Conservation (phyloP, 2,329 filamentous ascomycete genomes). For the Pseudocercospora fijiensis region DNA sequence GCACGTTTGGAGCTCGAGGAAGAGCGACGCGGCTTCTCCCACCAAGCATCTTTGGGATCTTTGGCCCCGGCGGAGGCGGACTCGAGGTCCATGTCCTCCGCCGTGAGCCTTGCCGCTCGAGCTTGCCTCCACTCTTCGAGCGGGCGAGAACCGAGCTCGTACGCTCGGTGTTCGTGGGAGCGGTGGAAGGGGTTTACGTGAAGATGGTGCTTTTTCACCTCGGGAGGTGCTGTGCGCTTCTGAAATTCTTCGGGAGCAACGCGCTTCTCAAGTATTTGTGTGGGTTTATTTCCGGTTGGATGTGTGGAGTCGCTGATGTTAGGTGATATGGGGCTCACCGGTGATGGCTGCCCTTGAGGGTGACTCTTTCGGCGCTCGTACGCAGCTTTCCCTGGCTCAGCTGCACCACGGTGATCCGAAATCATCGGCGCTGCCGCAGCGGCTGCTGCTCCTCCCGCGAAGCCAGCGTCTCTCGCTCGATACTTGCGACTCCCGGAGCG, state of each 20-base stretch:
- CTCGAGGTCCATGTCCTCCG: slow-evolving; percentile 47
- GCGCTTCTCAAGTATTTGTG: slow-evolving; percentile 40
- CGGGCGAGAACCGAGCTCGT: slow-evolving; percentile 54
- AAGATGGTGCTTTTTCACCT: slow-evolving; percentile 35
- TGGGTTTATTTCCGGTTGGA: slow-evolving; percentile 9
- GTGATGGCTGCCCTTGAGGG: slow-evolving; percentile 21
- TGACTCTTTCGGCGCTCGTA: slow-evolving; percentile 34
- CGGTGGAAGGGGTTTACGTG: slow-evolving; percentile 43
- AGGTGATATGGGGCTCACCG: slow-evolving; percentile 26
- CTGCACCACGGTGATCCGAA: slow-evolving; percentile 14
- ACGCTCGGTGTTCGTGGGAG: slow-evolving; percentile 49
- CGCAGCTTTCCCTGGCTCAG: slow-evolving; percentile 34
- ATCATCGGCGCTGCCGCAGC: slow-evolving; percentile 20
- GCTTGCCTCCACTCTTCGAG: slow-evolving; percentile 57
- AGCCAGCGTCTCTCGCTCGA: slow-evolving; percentile 36
- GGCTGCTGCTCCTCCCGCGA: slow-evolving; percentile 35
- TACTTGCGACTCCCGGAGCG: slow-evolving; percentile 30
- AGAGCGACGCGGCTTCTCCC: slow-evolving; percentile 56
- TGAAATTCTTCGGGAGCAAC: slow-evolving; percentile 43
- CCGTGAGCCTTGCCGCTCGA: slow-evolving; percentile 41
- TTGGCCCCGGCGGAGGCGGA: slow-evolving; percentile 13
- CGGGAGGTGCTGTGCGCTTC: not conserved
- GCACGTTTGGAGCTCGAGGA: slow-evolving; percentile 33
- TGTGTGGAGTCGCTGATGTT: not conserved
- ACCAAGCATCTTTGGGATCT: slow-evolving; percentile 59